phyloP scores from a whole-genome alignment of 2,329 filamentous ascomycete species.

The Penicillium sp. region DNA sequence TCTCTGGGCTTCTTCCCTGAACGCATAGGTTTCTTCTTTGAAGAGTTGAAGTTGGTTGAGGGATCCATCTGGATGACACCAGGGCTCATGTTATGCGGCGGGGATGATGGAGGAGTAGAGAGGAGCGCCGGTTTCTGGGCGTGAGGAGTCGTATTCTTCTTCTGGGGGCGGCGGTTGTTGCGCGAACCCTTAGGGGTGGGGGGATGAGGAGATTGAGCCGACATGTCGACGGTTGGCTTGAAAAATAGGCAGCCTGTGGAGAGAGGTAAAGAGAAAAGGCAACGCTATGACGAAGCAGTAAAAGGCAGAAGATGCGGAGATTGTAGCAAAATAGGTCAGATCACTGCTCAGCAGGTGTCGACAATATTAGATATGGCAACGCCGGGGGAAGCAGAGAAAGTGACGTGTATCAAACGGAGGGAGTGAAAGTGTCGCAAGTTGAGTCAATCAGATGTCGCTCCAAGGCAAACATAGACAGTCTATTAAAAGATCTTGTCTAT shows the following conservation, averaged over 20 bases:
- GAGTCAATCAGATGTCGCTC: constrained; percentile 5
- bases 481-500: constrained; percentile 10
- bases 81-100: constrained; percentile 35
- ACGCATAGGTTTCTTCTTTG: constrained; percentile 40
- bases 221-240: constrained; percentile 50
- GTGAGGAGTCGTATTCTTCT: constrained; percentile 37
- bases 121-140: constrained; percentile 31
- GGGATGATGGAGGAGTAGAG: constrained; percentile 40
- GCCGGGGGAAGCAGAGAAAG: constrained; percentile 22
- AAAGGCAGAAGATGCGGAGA: constrained; percentile 22
- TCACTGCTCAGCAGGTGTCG: constrained; percentile 37
- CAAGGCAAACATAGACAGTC: constrained; percentile 12
- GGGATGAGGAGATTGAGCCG: constrained; percentile 42
- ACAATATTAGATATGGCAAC: constrained; percentile 31
- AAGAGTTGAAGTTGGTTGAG: constrained; percentile 27
- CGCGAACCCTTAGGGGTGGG: constrained; percentile 42
- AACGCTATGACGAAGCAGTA: constrained; percentile 22
- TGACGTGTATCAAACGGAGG: constrained; percentile 7
- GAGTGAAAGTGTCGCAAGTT: constrained; percentile 13
- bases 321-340: constrained; percentile 23
- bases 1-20: constrained; percentile 40
- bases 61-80: constrained; percentile 31
- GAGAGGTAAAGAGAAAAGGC: constrained; percentile 27
- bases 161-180: constrained; percentile 38
- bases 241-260: constrained; percentile 52